Base-by-base conservation (phyloP, 78 protist genomes). In the Dictyostelium purpureum region DNA sequence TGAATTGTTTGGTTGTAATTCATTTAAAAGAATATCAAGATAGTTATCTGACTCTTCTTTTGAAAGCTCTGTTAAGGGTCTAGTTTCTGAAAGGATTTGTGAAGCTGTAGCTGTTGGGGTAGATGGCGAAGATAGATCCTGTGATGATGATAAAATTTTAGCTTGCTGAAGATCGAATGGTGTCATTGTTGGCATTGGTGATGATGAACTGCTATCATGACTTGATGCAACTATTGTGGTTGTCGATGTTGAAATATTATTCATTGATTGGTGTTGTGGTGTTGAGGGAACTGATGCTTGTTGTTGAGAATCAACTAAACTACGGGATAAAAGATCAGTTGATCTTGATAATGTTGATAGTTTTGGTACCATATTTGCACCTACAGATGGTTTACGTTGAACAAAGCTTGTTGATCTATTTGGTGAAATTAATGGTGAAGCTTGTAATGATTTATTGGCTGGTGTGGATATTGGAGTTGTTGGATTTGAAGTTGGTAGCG, bases 1-100 rank as follows among this genome's bases (percentile, higher is more conserved):
- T 2, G 18, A 6, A 69, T 78, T 43, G 12, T 28, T 42, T 35
- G 87, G 66, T 82, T 77, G 90, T 42, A 82, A 82, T 42, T 82
- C 90, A n/a, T 82, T 54, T 16, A 82, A 21, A 3, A 82, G 28
- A 10, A 35, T 35, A 56, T 82, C 69, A 16, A 82, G 21, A 54
- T 71, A 82, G 45, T 47, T 42, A 31, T 70, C 66, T 9, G 67
- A 45, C 14, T 75, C 78, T 71, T 71, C 51, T 71, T 71, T 71
- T 7, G 78, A 26, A 18, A 71, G 28, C 6, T 75, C 66, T 19
- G 31, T 75, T 12, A 66, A 51, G n/a, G 52, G 76, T 19, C 40
- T 42, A 75, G 16, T 75, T 18, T 21, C 47, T 21, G 16, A 26
- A 26, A 75, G 33, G 16, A 51, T 47, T 35, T 47, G 45, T 14